These are phyloP conservation scores for Brettanomyces naardenensis DNA, from an alignment of 805 yeast genomes.

Conservation along the genomic window DNA sequence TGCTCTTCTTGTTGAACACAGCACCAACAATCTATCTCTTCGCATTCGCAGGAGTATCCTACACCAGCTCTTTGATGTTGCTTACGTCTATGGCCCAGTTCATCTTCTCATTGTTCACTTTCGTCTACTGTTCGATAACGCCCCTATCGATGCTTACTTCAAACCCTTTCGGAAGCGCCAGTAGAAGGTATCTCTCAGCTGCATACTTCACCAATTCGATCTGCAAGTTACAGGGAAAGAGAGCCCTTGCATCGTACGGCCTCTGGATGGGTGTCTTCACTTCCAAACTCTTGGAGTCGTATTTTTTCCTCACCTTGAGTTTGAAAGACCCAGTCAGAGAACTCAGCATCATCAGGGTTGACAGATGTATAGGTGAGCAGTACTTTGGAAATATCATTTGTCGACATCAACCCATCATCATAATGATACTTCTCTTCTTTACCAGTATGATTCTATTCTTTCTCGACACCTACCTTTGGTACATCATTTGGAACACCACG, in stretches of 20 bases:
- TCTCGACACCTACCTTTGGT: slow-evolving; percentile 81
- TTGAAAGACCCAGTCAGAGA: slow-evolving; percentile 69
- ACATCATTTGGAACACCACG: slow-evolving; percentile 68
- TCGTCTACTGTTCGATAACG: slow-evolving; percentile 49
- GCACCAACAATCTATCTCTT: slow-evolving; percentile 50
- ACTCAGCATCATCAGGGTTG: slow-evolving; percentile 45
- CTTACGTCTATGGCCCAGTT: slow-evolving; percentile 49
- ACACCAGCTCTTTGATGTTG: slow-evolving; percentile 27
- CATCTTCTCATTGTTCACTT: slow-evolving; percentile 42
- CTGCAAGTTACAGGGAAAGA: slow-evolving; percentile 43
- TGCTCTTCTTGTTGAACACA: slow-evolving; percentile 36
- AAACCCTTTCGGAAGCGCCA: slow-evolving; percentile 24
- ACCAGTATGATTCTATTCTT: slow-evolving; percentile 67
- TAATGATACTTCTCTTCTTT: slow-evolving; percentile 43
- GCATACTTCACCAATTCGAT: slow-evolving; percentile 54
- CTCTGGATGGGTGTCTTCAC: slow-evolving; percentile 62
- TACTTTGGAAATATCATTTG: slow-evolving; percentile 49
- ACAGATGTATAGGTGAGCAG: slow-evolving; percentile 54
- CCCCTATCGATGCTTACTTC: slow-evolving; percentile 55
- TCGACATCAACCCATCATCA: slow-evolving; percentile 44
- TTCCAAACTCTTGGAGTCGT: slow-evolving; percentile 69
- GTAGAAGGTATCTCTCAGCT: slow-evolving; percentile 44
- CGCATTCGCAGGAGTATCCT: slow-evolving; percentile 27
- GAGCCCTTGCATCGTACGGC: slow-evolving; percentile 54
- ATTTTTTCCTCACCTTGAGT: slow-evolving; percentile 68